Percentiles rank a stretch among this genome's conserved stretches.
Evolutionary conservation across 768 basidiomycete species (phyloP).

Genomic region (Galerina sulciceps): DNA sequence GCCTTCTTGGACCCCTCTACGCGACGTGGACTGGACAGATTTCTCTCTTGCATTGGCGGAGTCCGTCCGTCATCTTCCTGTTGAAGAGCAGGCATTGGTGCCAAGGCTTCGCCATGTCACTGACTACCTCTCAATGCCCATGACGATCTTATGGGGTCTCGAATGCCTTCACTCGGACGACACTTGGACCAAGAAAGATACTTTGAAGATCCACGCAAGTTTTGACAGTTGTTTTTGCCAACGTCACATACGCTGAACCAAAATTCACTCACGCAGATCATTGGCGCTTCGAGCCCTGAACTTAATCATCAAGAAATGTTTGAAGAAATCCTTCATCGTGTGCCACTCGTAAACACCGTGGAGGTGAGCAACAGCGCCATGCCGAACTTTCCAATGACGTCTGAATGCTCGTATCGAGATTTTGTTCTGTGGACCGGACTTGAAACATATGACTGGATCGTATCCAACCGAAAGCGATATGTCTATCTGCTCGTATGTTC

Average conservation of each 20-base stretch:
- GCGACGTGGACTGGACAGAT: slow-evolving; percentile 30
- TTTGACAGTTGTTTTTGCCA: neutral
- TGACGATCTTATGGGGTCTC: slow-evolving; percentile 35
- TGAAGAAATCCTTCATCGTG: slow-evolving; percentile 39
- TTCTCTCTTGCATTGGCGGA: slow-evolving; percentile 20
- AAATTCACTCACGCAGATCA: slow-evolving; percentile 17
- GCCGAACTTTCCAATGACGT: neutral
- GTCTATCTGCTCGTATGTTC: slow-evolving; percentile 34
- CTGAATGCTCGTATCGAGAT: slow-evolving; percentile 12
- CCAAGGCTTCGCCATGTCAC: slow-evolving; percentile 32
- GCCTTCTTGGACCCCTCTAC: slow-evolving; percentile 27
- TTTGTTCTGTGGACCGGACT: slow-evolving; percentile 28
- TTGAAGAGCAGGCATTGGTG: slow-evolving; percentile 26
- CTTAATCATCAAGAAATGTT: slow-evolving; percentile 23
- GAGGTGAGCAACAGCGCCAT: slow-evolving; percentile 19
- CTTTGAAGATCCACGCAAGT: slow-evolving; percentile 34
- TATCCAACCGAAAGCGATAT: slow-evolving; percentile 17
- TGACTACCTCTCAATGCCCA: slow-evolving; percentile 30
- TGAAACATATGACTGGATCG: slow-evolving; percentile 6
- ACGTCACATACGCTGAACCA: neutral
- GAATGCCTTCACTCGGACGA: slow-evolving; percentile 30
- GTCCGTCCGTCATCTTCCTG: neutral
- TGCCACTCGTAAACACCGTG: slow-evolving; percentile 30
- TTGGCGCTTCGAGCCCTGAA: slow-evolving; percentile 30
- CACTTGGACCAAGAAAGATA: slow-evolving; percentile 32